Base-by-base conservation (phyloP, 139 green algal genomes). In the Closterium sp. region DNA sequence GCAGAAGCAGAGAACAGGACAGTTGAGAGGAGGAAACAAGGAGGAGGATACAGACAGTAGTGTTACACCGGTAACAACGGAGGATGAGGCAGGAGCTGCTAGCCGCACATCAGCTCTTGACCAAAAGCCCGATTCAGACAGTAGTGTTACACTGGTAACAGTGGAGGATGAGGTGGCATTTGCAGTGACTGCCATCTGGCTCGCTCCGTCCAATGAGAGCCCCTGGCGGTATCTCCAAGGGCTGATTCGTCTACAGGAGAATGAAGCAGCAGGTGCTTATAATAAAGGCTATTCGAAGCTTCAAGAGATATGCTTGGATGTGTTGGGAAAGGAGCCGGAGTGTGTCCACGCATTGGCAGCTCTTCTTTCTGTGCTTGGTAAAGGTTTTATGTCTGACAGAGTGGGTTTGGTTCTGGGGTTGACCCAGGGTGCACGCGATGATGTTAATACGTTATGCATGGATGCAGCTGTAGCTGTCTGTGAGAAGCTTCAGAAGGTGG, bases 181-280 rank as follows among this genome's bases (percentile, higher is more conserved):
- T 36, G 83, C 87, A 34, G 36, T 33, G 4, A 35, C 10, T 8
- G 64, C 30, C n/a, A 95, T 94, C 16, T 34, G 32, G 91, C 55
- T 87, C 30, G 92, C 35, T 30, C 92, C 92, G 25, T 35, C 89
- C 88, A 95, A 95, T 34, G 92, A 94, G 93, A 95, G 92, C 90
- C 88, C 92, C 16, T 94, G 92, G 92, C 64, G 66, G 32, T 94
- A 94, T 94, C 87, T 94, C 34, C 93, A 91, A 66, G 92, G 92
- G n/a, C 87, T 94, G 30, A 94, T 87, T 81, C 69, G 35, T 30
- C 81, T 33, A 19, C 19, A 32, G 6, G 30, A 64, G 16, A 32
- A 92, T 33, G 33, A 32, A 85, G 7, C 43, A 33, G 28, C 32
- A 88, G 33, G 31, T 43, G 34, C 12, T 69, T 12, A 3, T 90